phyloP scores from a whole-genome alignment of 768 basidiomycete genomes.

The Coprinellus aureogranulatus region DNA sequence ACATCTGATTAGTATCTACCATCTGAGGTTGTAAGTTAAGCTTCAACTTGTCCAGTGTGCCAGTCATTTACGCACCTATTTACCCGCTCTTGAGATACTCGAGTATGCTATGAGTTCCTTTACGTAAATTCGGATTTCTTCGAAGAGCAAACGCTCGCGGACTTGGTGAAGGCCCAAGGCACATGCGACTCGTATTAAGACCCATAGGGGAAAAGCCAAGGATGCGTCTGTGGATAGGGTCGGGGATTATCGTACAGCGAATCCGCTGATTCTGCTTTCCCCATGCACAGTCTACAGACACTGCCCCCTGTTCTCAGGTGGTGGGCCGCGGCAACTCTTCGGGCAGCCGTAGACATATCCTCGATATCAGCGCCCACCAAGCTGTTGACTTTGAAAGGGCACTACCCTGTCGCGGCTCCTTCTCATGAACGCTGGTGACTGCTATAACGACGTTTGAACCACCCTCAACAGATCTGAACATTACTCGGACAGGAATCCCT shows the following conservation, averaged over 20 bases:
- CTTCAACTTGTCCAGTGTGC: too few species aligned
- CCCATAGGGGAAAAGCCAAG: slow-evolving; percentile 40
- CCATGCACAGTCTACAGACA: slow-evolving; percentile 27
- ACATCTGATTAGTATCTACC: too few species aligned
- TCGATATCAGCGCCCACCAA: slow-evolving; percentile 25
- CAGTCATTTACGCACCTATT: too few species aligned
- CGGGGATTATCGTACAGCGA: slow-evolving; percentile 35
- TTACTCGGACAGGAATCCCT: not conserved
- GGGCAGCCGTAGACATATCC: slow-evolving; percentile 15
- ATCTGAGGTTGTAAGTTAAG: too few species aligned
- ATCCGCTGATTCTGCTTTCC: slow-evolving; percentile 21
- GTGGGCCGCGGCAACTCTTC: slow-evolving; percentile 21
- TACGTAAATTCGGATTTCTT: too few species aligned
- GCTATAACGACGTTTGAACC: not conserved
- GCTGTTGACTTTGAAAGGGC: slow-evolving; percentile 38
- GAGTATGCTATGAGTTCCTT: too few species aligned
- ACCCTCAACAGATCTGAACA: not conserved
- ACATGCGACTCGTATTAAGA: too few species aligned
- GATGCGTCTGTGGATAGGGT: slow-evolving; percentile 25
- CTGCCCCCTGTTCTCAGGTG: slow-evolving; percentile 24
- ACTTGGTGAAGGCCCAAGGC: too few species aligned
- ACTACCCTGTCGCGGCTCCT: slow-evolving; percentile 18
- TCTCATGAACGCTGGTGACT: slow-evolving; percentile 27
- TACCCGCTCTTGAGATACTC: too few species aligned
- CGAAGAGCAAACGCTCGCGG: too few species aligned